Percentiles rank a stretch among this genome's conserved stretches.
Evolutionary conservation across 192 early-diverging fungal species (phyloP).

Genomic region (Linnemannia zychae): DNA sequence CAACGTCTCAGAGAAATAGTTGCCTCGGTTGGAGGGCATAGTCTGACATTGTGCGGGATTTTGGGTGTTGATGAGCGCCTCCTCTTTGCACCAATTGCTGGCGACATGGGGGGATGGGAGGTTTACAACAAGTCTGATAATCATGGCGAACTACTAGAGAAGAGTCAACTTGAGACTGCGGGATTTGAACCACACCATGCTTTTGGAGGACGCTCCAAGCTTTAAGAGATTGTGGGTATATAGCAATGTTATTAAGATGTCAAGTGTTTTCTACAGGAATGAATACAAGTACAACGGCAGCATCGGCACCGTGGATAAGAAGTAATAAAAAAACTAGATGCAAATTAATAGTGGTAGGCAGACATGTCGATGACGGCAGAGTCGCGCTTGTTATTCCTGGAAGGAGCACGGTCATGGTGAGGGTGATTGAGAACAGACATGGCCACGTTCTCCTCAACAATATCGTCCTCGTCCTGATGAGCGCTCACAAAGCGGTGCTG

Average conservation of each 20-base stretch:
- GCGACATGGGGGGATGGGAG: conserved; percentile 65
- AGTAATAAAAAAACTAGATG: background rate
- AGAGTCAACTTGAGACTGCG: conserved; percentile 15
- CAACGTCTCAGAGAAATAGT: conserved; percentile 59
- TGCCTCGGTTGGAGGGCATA: conserved; percentile 64
- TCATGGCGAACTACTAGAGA: conserved; percentile 61
- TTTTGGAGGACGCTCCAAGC: conserved; percentile 22
- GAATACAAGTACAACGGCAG: background rate
- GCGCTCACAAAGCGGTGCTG: conserved; percentile 5
- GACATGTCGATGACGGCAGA: conserved; percentile 49
- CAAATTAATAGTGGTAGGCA: conserved; percentile 25
- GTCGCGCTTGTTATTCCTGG: conserved; percentile 16
- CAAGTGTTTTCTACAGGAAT: conserved; percentile 7
- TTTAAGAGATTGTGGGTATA: conserved; percentile 10
- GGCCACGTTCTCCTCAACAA: conserved; percentile 17
- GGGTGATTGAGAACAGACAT: conserved; percentile 17
- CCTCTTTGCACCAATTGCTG: conserved; percentile 76
- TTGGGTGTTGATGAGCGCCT: conserved; percentile 70
- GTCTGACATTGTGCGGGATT: conserved; percentile 63
- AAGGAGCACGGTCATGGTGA: background rate
- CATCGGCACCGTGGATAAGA: background rate
- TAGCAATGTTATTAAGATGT: background rate
- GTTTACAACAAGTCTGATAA: conserved; percentile 73
- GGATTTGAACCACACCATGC: conserved; percentile 20
- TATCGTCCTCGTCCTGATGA: background rate